phyloP scores from a whole-genome alignment of 148 eudicot species.

The Arctostaphylos glauca region DNA sequence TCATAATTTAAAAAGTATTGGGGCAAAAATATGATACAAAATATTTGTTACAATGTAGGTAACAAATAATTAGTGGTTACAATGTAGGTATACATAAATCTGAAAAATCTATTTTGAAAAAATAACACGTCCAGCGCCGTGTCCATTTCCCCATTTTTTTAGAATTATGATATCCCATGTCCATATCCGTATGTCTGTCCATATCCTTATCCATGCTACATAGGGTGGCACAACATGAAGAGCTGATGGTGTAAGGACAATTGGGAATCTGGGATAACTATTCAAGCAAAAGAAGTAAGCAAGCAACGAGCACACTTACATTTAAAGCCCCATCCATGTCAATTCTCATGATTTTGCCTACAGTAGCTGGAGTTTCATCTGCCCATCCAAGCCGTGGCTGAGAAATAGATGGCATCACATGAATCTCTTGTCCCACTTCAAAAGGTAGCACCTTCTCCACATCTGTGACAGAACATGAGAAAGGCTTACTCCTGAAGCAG shows the following conservation, averaged over 20 bases:
- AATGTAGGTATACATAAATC: no score
- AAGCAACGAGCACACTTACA: constrained; percentile 45
- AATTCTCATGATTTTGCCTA: constrained; percentile 80
- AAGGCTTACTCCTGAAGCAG: constrained; percentile 93
- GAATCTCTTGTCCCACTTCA: constrained; percentile 94
- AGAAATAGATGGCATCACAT: constrained; percentile 67
- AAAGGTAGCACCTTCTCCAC: constrained; percentile 85
- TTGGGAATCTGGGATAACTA: not conserved
- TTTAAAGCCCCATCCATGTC: constrained; percentile 97
- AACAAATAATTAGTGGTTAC: no score
- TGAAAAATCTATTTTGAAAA: no score
- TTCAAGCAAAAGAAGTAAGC: not conserved
- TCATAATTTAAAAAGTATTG: no score
- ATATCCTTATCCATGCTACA: not conserved
- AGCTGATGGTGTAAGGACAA: not conserved
- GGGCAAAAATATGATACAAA: no score
- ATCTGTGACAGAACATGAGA: constrained; percentile 92
- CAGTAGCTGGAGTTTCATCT: constrained; percentile 82
- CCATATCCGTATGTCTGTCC: no score
- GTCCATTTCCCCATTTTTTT: no score
- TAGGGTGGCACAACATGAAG: not conserved
- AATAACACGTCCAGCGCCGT: no score
- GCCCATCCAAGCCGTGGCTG: constrained; percentile 99
- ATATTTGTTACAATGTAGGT: no score
- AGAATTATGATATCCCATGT: no score